Evolutionary conservation across 148 eudicot genomes (phyloP).

Genomic region (Pouteria glomerata): DNA sequence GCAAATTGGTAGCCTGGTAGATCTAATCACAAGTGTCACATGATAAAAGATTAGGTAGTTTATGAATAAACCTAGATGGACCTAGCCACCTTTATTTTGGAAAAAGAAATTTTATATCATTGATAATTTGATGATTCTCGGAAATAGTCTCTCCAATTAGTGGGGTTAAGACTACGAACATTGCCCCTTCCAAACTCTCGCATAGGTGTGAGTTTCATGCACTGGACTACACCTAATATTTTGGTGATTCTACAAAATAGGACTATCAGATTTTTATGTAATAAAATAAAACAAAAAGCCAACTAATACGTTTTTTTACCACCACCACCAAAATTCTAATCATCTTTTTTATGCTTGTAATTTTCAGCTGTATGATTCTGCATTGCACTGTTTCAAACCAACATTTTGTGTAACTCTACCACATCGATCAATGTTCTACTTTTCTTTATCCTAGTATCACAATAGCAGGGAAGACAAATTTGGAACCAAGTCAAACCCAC

Average conservation of each 20-base stretch:
- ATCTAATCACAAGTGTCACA: too few species aligned
- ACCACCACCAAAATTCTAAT: neutral
- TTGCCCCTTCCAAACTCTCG: too few species aligned
- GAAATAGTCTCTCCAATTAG: too few species aligned
- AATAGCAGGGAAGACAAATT: neutral
- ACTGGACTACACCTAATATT: too few species aligned
- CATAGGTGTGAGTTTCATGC: too few species aligned
- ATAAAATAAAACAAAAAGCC: neutral
- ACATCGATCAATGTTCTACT: neutral
- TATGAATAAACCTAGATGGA: neutral
- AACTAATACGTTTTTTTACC: neutral
- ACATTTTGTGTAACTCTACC: neutral
- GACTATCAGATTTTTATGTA: neutral
- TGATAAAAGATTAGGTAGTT: neutral
- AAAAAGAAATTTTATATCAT: neutral
- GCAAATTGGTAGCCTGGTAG: too few species aligned
- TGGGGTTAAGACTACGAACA: too few species aligned
- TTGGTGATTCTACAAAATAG: neutral
- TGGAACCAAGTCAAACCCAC: too few species aligned
- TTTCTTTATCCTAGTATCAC: neutral
- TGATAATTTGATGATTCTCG: too few species aligned
- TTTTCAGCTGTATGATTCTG: too few species aligned
- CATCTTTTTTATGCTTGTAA: neutral
- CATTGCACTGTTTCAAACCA: neutral
- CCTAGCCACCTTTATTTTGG: neutral